Percentiles rank a stretch among this genome's conserved stretches.
Evolutionary conservation across 768 basidiomycete genomes (phyloP).

Genomic region (Gloeopeniophorella convolvens): DNA sequence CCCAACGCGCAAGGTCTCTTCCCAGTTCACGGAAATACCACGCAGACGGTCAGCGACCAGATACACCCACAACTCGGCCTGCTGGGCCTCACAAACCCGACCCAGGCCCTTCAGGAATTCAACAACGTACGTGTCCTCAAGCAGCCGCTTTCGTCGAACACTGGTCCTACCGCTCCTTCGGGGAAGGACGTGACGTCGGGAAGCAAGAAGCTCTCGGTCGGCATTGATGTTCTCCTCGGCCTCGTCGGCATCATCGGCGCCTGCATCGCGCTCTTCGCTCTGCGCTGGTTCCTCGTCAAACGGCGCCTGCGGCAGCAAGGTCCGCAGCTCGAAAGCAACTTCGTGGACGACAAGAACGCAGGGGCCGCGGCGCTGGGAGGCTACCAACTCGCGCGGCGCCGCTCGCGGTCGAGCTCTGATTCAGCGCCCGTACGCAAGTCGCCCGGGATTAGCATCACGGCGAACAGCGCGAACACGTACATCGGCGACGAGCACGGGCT

Average conservation of each 20-base stretch:
- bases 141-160: conserved; percentile 38
- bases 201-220: conserved; percentile 44
- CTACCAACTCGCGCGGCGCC: conserved; percentile 33
- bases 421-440: conserved; percentile 23
- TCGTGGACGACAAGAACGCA: conserved; percentile 10
- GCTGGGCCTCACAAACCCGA: conserved; percentile 54
- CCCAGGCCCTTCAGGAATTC: conserved; percentile 60
- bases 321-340: conserved; percentile 14
- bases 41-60: conserved; percentile 19
- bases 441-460: conserved; percentile 29
- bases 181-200: conserved; percentile 12
- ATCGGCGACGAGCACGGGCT: conserved; percentile 21
- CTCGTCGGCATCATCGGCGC: conserved; percentile 53
- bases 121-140: conserved; percentile 60
- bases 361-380: conserved; percentile 21
- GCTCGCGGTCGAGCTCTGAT: conserved; percentile 24
- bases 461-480: conserved; percentile 28
- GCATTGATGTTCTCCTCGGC: conserved; percentile 55
- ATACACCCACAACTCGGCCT: conserved; percentile 49
- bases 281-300: conserved; percentile 43
- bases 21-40: conserved; percentile 23
- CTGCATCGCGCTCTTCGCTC: conserved; percentile 45
- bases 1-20: conserved; percentile 44
- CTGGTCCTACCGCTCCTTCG: conserved; percentile 3
- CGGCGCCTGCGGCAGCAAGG: conserved; percentile 20